Percentiles rank a stretch among this genome's conserved stretches.
Conservation (phyloP, 306 rosid species). For the Pyrus pyrifolia region DNA sequence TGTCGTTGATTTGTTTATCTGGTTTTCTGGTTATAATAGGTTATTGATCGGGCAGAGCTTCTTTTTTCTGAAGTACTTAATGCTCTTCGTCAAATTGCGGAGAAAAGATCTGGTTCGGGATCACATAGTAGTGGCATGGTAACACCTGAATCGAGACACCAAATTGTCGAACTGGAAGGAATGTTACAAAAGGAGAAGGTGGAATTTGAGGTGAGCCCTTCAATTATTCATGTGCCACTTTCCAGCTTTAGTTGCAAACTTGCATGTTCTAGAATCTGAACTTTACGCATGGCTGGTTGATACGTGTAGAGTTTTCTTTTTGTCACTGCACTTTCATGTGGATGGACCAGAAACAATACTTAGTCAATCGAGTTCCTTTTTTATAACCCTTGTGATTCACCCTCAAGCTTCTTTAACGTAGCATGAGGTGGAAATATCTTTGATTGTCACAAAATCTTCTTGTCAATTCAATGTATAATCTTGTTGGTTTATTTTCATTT, state of each 20-base stretch:
- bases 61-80: slow-evolving; percentile 73
- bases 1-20: slow-evolving; percentile 14
- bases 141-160: slow-evolving; percentile 48
- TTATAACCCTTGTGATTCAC: not conserved
- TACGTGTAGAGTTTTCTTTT: not conserved
- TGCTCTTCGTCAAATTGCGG: slow-evolving; percentile 63
- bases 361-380: not conserved
- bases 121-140: slow-evolving; percentile 27
- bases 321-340: slow-evolving; percentile 3
- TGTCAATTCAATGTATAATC: not conserved
- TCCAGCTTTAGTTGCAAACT: not conserved
- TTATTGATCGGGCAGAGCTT: slow-evolving; percentile 61
- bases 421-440: not conserved
- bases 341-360: slow-evolving; percentile 10
- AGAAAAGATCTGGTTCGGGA: slow-evolving; percentile 39
- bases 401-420: not conserved
- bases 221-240: slow-evolving; percentile 9
- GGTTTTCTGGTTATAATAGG: slow-evolving; percentile 46
- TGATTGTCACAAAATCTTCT: not conserved
- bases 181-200: slow-evolving; percentile 72
- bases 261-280: slow-evolving; percentile 7
- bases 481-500: not conserved
- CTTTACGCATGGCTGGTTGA: not conserved
- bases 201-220: slow-evolving; percentile 72
- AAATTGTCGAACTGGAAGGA: slow-evolving; percentile 62